phyloP scores from a whole-genome alignment of 441 rosid genomes.

The Lagerstroemia fauriei region DNA sequence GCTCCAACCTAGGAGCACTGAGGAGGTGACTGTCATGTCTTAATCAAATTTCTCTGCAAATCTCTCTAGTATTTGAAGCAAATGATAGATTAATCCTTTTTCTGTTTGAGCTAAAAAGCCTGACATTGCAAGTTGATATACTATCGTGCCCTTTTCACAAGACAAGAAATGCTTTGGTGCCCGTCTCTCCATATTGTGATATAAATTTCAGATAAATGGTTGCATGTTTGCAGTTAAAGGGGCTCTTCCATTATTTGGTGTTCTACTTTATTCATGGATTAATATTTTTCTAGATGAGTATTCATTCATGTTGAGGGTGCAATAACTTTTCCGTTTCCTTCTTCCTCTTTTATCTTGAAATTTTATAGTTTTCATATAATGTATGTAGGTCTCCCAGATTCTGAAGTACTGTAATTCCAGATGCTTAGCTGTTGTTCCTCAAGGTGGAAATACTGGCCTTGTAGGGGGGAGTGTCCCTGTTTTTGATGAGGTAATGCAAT shows the following conservation, averaged over 20 bases:
- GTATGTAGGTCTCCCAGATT: conserved; percentile 72
- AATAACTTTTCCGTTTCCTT: not conserved
- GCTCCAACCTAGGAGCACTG: conserved; percentile 67
- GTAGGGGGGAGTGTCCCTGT: conserved; percentile 98
- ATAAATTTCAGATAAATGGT: not conserved
- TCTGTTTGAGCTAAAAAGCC: not conserved
- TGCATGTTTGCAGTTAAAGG: not conserved
- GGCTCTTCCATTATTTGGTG: not conserved
- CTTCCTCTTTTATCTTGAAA: not conserved
- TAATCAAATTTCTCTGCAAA: not conserved
- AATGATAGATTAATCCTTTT: not conserved
- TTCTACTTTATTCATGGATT: not conserved
- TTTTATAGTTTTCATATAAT: not conserved
- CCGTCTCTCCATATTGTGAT: not conserved
- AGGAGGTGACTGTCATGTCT: conserved; percentile 48
- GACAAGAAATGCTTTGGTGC: not conserved
- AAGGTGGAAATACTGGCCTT: conserved; percentile 94
- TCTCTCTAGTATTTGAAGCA: conserved; percentile 1
- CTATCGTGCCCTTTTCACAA: not conserved
- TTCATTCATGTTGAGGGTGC: not conserved
- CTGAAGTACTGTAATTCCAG: conserved; percentile 77
- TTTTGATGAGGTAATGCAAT: conserved; percentile 73
- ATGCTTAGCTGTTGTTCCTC: conserved; percentile 87
- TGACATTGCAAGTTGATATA: not conserved
- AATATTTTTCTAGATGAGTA: not conserved